Conservation (phyloP, 2,329 filamentous ascomycete species). For the Curvularia eragrostidis region DNA sequence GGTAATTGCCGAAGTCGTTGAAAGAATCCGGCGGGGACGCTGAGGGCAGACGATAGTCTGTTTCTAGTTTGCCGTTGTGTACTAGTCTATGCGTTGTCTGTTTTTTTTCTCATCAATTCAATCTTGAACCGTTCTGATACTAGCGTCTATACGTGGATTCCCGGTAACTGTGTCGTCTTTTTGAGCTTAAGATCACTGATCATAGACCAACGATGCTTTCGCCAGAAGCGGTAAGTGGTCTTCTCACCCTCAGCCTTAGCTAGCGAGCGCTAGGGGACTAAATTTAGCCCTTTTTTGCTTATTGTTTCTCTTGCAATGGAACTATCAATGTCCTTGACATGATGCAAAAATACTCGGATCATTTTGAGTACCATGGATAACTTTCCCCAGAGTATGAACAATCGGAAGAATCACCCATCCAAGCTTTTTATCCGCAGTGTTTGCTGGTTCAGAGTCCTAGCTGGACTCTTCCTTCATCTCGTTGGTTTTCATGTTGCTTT, state of each 20-base stretch:
- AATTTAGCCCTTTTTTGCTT: neutral
- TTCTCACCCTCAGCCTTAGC: neutral
- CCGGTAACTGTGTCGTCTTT: neutral
- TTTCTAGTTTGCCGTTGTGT: neutral
- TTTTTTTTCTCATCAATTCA: neutral
- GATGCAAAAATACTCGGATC: no score
- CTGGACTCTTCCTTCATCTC: neutral
- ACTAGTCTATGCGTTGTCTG: neutral
- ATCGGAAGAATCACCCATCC: no score
- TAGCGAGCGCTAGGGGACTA: neutral
- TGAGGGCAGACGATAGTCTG: neutral
- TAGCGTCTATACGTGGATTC: slow-evolving; percentile 1
- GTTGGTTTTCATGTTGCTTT: neutral
- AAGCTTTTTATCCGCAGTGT: no score
- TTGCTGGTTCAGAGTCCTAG: neutral
- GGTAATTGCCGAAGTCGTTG: neutral
- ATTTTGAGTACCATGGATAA: no score
- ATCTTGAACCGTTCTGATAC: neutral
- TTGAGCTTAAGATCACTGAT: neutral
- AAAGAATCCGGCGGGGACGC: neutral
- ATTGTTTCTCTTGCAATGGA: neutral
- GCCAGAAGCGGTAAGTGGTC: neutral
- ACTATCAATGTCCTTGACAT: no score
- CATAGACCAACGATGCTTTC: neutral
- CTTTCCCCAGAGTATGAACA: no score